phyloP scores from a whole-genome alignment of 257 asterid genomes.

The Datura wrightii region DNA sequence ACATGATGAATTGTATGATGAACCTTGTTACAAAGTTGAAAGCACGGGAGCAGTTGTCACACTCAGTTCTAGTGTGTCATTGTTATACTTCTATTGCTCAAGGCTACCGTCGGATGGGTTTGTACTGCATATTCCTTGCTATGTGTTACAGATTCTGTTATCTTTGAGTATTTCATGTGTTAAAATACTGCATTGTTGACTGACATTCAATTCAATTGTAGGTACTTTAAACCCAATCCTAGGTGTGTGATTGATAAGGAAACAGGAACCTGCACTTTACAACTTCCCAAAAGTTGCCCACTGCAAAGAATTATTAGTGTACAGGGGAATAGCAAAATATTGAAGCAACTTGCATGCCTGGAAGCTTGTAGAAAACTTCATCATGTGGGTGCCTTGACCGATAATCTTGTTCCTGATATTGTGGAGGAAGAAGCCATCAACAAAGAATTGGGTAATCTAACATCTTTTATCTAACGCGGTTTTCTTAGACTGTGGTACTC shows the following conservation, averaged over 20 bases:
- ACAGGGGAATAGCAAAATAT: slow-evolving; percentile 45
- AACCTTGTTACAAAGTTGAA: slow-evolving; percentile 63
- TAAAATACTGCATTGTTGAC: background rate
- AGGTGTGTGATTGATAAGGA: slow-evolving; percentile 54
- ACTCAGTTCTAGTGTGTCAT: slow-evolving; percentile 64
- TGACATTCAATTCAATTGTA: slow-evolving; percentile 27
- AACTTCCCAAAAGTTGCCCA: slow-evolving; percentile 78
- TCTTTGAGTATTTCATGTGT: slow-evolving; percentile 18
- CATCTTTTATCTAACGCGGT: background rate
- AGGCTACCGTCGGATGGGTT: slow-evolving; percentile 89
- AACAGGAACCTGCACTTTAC: slow-evolving; percentile 53
- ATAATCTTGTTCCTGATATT: slow-evolving; percentile 78
- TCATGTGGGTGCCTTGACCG: slow-evolving; percentile 66
- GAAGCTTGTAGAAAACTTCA: slow-evolving; percentile 92
- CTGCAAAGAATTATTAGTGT: slow-evolving; percentile 44
- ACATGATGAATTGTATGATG: slow-evolving; percentile 44
- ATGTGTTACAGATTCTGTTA: slow-evolving; percentile 15
- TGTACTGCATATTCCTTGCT: slow-evolving; percentile 32
- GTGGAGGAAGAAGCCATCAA: slow-evolving; percentile 62
- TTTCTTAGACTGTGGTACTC: background rate
- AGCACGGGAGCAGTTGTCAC: slow-evolving; percentile 74
- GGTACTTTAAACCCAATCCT: slow-evolving; percentile 85
- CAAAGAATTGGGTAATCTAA: slow-evolving; percentile 49
- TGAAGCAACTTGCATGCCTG: slow-evolving; percentile 78
- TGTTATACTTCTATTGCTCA: slow-evolving; percentile 79